Base-by-base conservation (phyloP, 2,329 filamentous ascomycete genomes). In the Aspergillus latus region DNA sequence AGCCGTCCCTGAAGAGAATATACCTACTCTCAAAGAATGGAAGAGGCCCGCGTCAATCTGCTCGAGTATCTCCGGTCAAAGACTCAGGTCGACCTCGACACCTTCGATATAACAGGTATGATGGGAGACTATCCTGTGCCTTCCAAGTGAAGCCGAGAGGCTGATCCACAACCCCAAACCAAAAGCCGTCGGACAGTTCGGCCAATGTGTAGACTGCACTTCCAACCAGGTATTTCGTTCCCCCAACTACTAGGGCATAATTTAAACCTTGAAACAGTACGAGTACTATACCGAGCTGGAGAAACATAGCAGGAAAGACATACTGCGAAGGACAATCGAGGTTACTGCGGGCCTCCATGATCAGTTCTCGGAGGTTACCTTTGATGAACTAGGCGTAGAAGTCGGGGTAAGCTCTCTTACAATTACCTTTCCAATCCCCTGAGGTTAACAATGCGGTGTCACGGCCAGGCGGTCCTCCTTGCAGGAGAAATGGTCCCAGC, bases 381-480 rank as follows among this genome's bases (percentile, higher is more conserved):
- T 42, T 10, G 54, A 57, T 11, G 49, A 57, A 4, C 44, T 57
- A 2, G 45, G 43, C 2, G 37, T 57, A 3, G 54, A 57, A 9
- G 30, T 50, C 9, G 49, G 30, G 15, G 45, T 48, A 42, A 15
- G 54, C 42, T 13, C 9, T 11, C 34, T 34, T 11, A 34, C 10
- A 8, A 7, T 34, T 2, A 30, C n/a, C 6, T 13, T 10, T 16
- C 3, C 5, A 5, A 4, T 11, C 11, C 4, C 3, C 1, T 21
- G 6, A 7, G 10, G 4, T 34, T 37, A n/a, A n/a, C 30, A 5
- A 28, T 39, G 39, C 21, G 15, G 40, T 42, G 7, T 26, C 32
- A 4, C 11, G 8, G n/a, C 13, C 30, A 57, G 54, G 44, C 43
- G 1, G 45, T 52, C 1, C 30, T 36, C 13, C 29, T 57, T 5